Conservation (phyloP, 1,139 yeast species). For the Taphrina populina region DNA sequence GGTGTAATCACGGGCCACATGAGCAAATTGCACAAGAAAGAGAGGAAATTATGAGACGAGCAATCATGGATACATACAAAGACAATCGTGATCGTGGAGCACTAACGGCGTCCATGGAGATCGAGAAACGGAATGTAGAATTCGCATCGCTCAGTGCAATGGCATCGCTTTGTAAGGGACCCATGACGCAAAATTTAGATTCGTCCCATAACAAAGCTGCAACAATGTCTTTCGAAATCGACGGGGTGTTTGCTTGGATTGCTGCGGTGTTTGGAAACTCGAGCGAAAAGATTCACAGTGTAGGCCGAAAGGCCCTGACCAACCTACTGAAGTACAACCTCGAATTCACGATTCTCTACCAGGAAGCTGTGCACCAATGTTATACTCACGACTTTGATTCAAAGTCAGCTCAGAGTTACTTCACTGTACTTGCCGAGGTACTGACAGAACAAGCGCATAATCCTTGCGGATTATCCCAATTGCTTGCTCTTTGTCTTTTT, state of each 20-base stretch:
- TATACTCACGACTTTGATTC: constrained; percentile 57
- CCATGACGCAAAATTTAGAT: constrained; percentile 43
- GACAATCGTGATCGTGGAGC: constrained; percentile 46
- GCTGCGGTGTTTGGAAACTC: constrained; percentile 63
- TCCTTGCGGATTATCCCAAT: constrained; percentile 49
- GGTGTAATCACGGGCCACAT: constrained; percentile 88
- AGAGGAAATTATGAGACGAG: constrained; percentile 57
- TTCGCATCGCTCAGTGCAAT: constrained; percentile 74
- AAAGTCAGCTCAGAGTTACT: constrained; percentile 64
- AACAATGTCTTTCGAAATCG: constrained; percentile 66
- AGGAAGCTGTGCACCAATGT: constrained; percentile 67
- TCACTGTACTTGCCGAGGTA: constrained; percentile 66
- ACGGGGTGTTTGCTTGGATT: constrained; percentile 73
- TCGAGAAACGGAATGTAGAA: constrained; percentile 72
- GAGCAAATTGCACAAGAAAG: constrained; percentile 63
- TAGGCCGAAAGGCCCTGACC: constrained; percentile 71
- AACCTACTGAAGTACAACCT: constrained; percentile 65
- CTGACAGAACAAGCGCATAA: constrained; percentile 50
- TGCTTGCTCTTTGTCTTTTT: constrained; percentile 61
- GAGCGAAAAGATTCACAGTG: constrained; percentile 58
- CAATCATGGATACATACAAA: constrained; percentile 42
- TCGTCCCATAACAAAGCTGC: constrained; percentile 44
- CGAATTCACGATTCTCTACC: constrained; percentile 57
- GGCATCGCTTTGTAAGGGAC: constrained; percentile 66
- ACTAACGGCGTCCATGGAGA: constrained; percentile 74